Evolutionary conservation across 225 moss, liverwort and hornwort genomes (phyloP).

Genomic region (Anthoceros angustus): DNA sequence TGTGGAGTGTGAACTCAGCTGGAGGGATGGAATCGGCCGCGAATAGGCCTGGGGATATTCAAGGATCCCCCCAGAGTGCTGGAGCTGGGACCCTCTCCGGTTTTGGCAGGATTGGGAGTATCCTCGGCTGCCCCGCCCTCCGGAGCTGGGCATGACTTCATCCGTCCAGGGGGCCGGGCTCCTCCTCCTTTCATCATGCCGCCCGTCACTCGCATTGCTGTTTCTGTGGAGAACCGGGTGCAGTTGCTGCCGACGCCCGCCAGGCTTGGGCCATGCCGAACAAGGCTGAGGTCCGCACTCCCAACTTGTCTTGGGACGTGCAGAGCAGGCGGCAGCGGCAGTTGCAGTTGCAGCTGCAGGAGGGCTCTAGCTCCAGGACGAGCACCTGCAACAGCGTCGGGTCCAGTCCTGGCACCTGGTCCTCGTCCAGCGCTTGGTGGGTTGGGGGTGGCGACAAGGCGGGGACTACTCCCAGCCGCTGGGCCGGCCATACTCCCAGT

Average conservation of each 20-base stretch:
- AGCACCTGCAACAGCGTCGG: too few species aligned
- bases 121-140: background rate
- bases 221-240: background rate
- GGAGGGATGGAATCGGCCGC: background rate
- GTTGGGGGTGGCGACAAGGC: too few species aligned
- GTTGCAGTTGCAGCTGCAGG: background rate
- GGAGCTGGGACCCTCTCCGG: background rate
- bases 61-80: background rate
- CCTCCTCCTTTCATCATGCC: conserved; percentile 2
- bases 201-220: background rate
- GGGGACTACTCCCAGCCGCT: background rate
- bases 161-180: background rate
- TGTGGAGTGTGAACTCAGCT: too few species aligned
- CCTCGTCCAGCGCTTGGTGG: too few species aligned
- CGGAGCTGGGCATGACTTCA: background rate
- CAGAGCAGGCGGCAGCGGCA: too few species aligned
- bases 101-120: background rate
- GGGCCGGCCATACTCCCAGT: background rate
- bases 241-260: background rate
- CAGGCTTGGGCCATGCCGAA: background rate
- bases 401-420: too few species aligned
- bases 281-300: background rate
- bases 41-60: background rate
- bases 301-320: too few species aligned
- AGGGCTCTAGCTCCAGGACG: background rate